A percentile compares a stretch with the other conserved stretches of the same genome.
These are phyloP conservation scores for Castanea sativa DNA, from an alignment of 306 rosid genomes.

Conservation along the genomic window DNA sequence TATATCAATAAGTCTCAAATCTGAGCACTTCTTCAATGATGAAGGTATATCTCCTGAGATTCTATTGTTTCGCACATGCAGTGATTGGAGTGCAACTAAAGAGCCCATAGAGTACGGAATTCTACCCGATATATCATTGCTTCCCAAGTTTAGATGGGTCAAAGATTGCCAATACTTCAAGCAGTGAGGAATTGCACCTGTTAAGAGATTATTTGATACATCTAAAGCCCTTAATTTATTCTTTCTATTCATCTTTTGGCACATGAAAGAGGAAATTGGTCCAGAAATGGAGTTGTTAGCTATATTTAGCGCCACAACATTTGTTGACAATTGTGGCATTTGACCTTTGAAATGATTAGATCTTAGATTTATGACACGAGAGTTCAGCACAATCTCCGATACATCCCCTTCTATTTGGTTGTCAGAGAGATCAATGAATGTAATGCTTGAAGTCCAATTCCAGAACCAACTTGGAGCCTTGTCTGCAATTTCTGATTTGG, in stretches of 20 bases:
- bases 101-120: too few relatives aligned
- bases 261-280: slow-evolving; percentile 14
- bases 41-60: too few relatives aligned
- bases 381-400: not conserved
- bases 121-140: too few relatives aligned
- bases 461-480: slow-evolving; percentile 16
- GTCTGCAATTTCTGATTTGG: slow-evolving; percentile 32
- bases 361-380: slow-evolving; percentile 1
- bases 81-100: too few relatives aligned
- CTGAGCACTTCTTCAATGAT: too few relatives aligned
- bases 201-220: too few relatives aligned
- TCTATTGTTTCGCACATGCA: too few relatives aligned
- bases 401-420: slow-evolving; percentile 31
- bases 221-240: too few relatives aligned
- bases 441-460: slow-evolving; percentile 14
- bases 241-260: not conserved
- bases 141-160: too few relatives aligned
- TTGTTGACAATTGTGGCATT: slow-evolving; percentile 22
- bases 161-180: too few relatives aligned
- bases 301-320: slow-evolving; percentile 26
- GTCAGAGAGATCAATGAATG: slow-evolving; percentile 26
- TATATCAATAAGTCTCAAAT: too few relatives aligned
- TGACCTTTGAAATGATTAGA: slow-evolving; percentile 27
- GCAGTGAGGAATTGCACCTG: too few relatives aligned
- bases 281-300: slow-evolving; percentile 32